Percentiles rank a stretch among this genome's conserved stretches.
These are phyloP conservation scores for Barnettozyma sucrosica DNA, from an alignment of 805 yeast genomes.

Conservation along the genomic window DNA sequence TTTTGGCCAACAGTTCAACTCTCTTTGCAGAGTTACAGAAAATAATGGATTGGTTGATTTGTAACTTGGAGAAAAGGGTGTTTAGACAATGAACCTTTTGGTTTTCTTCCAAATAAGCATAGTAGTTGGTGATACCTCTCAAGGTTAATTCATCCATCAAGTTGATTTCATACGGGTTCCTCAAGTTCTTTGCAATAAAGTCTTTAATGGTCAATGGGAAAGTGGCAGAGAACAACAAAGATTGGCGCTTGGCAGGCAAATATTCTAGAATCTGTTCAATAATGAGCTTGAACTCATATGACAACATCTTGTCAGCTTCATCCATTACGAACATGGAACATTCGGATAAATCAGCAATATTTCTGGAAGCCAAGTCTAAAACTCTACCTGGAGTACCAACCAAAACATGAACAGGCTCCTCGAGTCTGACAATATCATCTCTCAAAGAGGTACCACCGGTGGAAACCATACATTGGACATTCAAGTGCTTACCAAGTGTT, in stretches of 20 bases:
- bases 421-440: conserved; percentile 90
- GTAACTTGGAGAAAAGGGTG: conserved; percentile 88
- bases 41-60: conserved; percentile 93
- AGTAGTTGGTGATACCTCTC: conserved; percentile 94
- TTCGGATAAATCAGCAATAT: conserved; percentile 78
- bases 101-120: conserved; percentile 96
- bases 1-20: conserved; percentile 91
- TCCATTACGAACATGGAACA: conserved; percentile 93
- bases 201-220: conserved; percentile 92
- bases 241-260: conserved; percentile 77
- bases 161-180: conserved; percentile 91
- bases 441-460: conserved; percentile 95
- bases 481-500: conserved; percentile 91
- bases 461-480: conserved; percentile 92
- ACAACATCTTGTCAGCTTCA: conserved; percentile 96
- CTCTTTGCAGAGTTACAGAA: conserved; percentile 96
- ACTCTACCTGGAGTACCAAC: conserved; percentile 99
- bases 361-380: conserved; percentile 85
- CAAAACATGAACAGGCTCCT: conserved; percentile 87
- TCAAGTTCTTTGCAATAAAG: conserved; percentile 86
- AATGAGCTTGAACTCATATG: conserved; percentile 81
- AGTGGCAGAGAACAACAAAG: conserved; percentile 88
- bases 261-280: conserved; percentile 81
- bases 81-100: conserved; percentile 95
- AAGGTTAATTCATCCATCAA: conserved; percentile 96